These are phyloP conservation scores for Microbotryum saponariae DNA, from an alignment of 1,284 basidiomycete species.

Conservation along the genomic window DNA sequence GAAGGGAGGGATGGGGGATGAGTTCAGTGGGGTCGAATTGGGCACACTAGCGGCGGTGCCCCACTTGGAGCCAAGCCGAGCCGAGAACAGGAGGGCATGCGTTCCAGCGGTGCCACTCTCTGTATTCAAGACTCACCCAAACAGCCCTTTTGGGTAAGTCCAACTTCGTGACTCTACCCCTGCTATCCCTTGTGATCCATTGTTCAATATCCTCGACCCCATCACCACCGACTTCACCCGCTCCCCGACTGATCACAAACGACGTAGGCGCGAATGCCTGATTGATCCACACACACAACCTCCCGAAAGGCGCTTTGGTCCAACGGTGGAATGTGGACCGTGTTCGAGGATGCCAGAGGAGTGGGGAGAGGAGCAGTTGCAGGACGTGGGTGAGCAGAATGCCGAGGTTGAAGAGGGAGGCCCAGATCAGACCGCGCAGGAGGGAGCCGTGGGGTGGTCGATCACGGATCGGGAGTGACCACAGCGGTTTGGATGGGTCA, in stretches of 20 bases:
- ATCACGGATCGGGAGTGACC: slow-evolving; percentile 5
- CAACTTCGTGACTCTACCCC: slow-evolving; percentile 55
- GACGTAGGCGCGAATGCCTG: slow-evolving; percentile 15
- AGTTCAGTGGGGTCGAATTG: not conserved
- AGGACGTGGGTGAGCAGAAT: slow-evolving; percentile 15
- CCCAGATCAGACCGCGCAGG: slow-evolving; percentile 3
- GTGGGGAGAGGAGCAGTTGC: slow-evolving; percentile 14
- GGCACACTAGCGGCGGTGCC: slow-evolving; percentile 70
- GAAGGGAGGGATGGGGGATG: not conserved
- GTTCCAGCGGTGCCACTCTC: no score
- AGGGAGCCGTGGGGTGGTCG: slow-evolving; percentile 3
- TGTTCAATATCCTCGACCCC: slow-evolving; percentile 11
- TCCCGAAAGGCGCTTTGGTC: slow-evolving; percentile 20
- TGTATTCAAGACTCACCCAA: slow-evolving; percentile 40
- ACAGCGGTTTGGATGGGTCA: slow-evolving; percentile 3
- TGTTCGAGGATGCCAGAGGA: not conserved
- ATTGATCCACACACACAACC: slow-evolving; percentile 6
- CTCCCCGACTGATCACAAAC: slow-evolving; percentile 43
- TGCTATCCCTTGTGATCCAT: slow-evolving; percentile 47
- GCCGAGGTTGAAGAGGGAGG: slow-evolving; percentile 13
- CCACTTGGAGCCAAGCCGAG: slow-evolving; percentile 70
- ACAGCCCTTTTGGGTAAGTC: slow-evolving; percentile 59
- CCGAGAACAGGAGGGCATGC: not conserved
- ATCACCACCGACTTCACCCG: slow-evolving; percentile 41
- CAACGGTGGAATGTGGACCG: not conserved